A percentile compares a stretch with the other conserved stretches of the same genome.
Conservation (phyloP, 768 basidiomycete genomes). For the Agrocybe pediades region DNA sequence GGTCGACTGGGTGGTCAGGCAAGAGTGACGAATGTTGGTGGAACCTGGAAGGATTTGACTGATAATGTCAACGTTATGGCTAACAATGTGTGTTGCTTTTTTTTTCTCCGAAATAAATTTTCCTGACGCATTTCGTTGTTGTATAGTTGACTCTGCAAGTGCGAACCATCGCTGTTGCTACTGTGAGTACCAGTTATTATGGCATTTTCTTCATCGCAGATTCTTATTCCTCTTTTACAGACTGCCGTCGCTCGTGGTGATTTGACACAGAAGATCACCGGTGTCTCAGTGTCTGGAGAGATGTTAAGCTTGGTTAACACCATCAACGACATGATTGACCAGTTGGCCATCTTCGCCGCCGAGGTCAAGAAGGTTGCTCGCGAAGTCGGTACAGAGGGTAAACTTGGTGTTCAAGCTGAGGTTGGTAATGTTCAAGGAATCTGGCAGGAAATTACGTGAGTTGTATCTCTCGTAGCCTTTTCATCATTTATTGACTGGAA, state of each 20-base stretch:
- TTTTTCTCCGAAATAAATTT: background rate
- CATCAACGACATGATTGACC: slow-evolving; percentile 85
- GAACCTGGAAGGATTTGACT: slow-evolving; percentile 96
- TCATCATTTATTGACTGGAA: background rate
- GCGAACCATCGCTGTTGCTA: slow-evolving; percentile 89
- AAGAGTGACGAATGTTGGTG: slow-evolving; percentile 89
- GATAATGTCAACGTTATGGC: slow-evolving; percentile 98
- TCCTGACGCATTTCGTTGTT: background rate
- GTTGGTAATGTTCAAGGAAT: slow-evolving; percentile 96
- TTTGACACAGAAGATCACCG: slow-evolving; percentile 89
- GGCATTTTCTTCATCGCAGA: background rate
- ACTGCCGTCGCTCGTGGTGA: slow-evolving; percentile 95
- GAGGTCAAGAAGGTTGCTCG: slow-evolving; percentile 92
- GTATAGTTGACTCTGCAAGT: slow-evolving; percentile 87
- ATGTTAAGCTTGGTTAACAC: slow-evolving; percentile 96
- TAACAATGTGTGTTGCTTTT: slow-evolving; percentile 64
- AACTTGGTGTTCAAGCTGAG: slow-evolving; percentile 96
- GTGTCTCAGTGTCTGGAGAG: slow-evolving; percentile 92
- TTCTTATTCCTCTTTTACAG: slow-evolving; percentile 5
- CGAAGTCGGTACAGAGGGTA: slow-evolving; percentile 99
- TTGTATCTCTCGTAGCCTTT: slow-evolving; percentile 16
- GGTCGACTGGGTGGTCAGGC: slow-evolving; percentile 95
- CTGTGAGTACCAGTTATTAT: slow-evolving; percentile 48
- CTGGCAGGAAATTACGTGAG: slow-evolving; percentile 98
- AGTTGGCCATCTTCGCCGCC: slow-evolving; percentile 55